Evolutionary conservation across 2,329 filamentous ascomycete genomes (phyloP).

Genomic region (Zymoseptoria crescenta): DNA sequence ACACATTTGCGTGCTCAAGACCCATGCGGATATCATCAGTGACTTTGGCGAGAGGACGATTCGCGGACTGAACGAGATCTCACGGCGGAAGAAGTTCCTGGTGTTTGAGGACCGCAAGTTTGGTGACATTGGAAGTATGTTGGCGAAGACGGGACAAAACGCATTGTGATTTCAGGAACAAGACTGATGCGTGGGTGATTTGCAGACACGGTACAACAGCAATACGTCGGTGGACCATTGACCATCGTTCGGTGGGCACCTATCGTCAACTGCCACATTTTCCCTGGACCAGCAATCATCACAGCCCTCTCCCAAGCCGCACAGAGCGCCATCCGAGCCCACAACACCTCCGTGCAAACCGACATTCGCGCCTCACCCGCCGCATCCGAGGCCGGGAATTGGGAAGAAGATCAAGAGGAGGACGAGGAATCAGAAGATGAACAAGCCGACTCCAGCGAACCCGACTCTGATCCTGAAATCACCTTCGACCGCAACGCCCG

Average conservation of each 20-base stretch:
- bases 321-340: slow-evolving; percentile 38
- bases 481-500: slow-evolving; percentile 43
- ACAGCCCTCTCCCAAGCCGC: slow-evolving; percentile 44
- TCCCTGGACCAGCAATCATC: slow-evolving; percentile 46
- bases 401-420: slow-evolving; percentile 33
- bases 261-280: slow-evolving; percentile 46
- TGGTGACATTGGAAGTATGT: slow-evolving; percentile 48
- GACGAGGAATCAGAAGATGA: slow-evolving; percentile 31
- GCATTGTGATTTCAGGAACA: neutral
- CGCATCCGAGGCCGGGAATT: slow-evolving; percentile 38
- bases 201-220: slow-evolving; percentile 47
- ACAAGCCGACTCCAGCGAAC: slow-evolving; percentile 11
- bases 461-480: slow-evolving; percentile 16
- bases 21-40: slow-evolving; percentile 54
- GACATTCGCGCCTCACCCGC: slow-evolving; percentile 40
- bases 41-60: slow-evolving; percentile 53
- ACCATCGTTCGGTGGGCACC: slow-evolving; percentile 46
- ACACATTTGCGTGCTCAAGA: slow-evolving; percentile 53
- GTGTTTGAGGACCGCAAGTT: slow-evolving; percentile 51
- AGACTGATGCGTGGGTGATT: neutral
- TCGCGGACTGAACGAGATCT: slow-evolving; percentile 40
- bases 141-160: neutral
- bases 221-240: slow-evolving; percentile 45
- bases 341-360: slow-evolving; percentile 45
- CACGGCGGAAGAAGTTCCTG: slow-evolving; percentile 43